Base-by-base conservation (phyloP, 306 rosid genomes). In the Pyrus pyrifolia region DNA sequence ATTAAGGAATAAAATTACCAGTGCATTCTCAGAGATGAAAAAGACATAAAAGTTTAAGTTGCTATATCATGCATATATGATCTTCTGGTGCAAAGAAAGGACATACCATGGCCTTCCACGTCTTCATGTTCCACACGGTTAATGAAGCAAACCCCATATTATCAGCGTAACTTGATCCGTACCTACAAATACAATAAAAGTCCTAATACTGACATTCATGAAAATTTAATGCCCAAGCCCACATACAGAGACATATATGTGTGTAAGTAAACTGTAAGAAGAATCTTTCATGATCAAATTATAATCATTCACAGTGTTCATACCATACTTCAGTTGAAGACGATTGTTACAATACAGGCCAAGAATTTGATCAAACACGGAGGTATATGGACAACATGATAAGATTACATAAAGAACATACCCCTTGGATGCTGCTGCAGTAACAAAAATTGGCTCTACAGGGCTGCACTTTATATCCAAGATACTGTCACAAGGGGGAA, bases 381-480 rank as follows among this genome's bases (percentile, higher is more conserved):
- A 30, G 29, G 25, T 49, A 61, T 42, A 65, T 68, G 65, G 38
- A 25, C 58, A 83, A 64, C 53, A 68, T 35, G 65, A 40, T 10
- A 71, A 70, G 58, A 79, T 51, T 51, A 31, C 27, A 67, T 58
- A 53, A 78, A 74, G 57, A 53, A n/a, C 33, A 65, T 89, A 94
- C 98, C 98, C 83, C 82, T 88, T 89, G 25, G 98, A 94, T 75
- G 97, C 96, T 79, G 97, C 97, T 51, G 96, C 97, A 74, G 97
- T 87, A 63, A 94, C 98, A 82, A 94, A 94, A 81, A 92, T 85
- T 70, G 97, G 91, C 79, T 92, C 98, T 73, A 94, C 95, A 38
- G 96, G 98, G 82, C 98, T 94, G 91, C 97, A 92, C 85, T 92
- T 94, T 83, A 94, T 83, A 82, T 94, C 98, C 96, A 92, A 83